A percentile compares a stretch with the other conserved stretches of the same genome.
These are phyloP conservation scores for Aspergillus baeticus DNA, from an alignment of 495 filamentous ascomycete genomes.

Conservation along the genomic window DNA sequence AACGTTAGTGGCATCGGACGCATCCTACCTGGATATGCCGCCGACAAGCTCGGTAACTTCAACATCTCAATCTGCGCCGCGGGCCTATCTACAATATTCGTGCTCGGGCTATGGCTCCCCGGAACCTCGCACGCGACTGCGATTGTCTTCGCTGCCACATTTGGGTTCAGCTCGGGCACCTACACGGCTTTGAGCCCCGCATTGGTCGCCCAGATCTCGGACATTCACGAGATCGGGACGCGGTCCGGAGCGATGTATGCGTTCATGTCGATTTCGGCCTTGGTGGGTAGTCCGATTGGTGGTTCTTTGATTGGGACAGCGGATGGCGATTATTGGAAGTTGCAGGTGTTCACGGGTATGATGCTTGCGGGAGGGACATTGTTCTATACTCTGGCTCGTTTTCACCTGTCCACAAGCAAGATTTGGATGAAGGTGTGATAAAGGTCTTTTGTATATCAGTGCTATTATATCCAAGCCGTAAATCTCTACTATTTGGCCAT, in stretches of 20 bases:
- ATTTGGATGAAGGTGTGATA: too few relatives aligned
- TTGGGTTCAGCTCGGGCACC: slow-evolving; percentile 66
- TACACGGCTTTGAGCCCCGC: slow-evolving; percentile 22
- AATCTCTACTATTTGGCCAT: too few relatives aligned
- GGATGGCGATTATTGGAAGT: slow-evolving; percentile 14
- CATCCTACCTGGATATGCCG: slow-evolving; percentile 60
- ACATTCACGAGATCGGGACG: neutral
- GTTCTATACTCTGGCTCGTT: too few relatives aligned
- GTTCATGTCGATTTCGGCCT: neutral
- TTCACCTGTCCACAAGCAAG: too few relatives aligned
- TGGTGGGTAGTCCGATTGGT: neutral
- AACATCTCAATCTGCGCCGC: slow-evolving; percentile 57
- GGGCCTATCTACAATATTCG: neutral
- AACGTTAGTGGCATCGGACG: slow-evolving; percentile 55
- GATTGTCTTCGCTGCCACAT: slow-evolving; percentile 60
- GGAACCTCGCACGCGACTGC: slow-evolving; percentile 45
- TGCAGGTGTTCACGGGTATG: slow-evolving; percentile 6
- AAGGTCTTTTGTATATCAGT: too few relatives aligned
- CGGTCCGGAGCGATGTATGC: neutral
- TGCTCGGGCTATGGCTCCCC: neutral
- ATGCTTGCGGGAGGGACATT: too few relatives aligned
- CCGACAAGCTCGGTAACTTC: slow-evolving; percentile 64
- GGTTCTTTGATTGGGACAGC: neutral
- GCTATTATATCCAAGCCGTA: too few relatives aligned
- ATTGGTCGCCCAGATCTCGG: neutral